These are phyloP conservation scores for Phytophthora rubi DNA, from an alignment of 352 stramenopile species.

Conservation along the genomic window DNA sequence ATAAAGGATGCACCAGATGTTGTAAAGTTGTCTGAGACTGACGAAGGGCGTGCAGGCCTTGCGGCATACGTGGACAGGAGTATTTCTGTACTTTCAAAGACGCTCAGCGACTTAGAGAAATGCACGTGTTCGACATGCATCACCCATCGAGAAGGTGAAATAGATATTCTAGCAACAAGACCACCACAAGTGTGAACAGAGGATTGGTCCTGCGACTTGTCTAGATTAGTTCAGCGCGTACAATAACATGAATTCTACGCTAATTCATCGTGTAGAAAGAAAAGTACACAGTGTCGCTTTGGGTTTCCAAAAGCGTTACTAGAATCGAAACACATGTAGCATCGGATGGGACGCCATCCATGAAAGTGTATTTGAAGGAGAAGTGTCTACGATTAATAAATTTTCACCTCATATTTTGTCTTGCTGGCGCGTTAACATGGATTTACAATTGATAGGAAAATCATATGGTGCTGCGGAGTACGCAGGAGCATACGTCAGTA, in stretches of 20 bases:
- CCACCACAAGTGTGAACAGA: background rate
- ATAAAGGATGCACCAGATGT: conserved; percentile 6
- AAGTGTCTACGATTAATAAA: conserved; percentile 14
- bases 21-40: background rate
- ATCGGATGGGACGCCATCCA: conserved; percentile 3
- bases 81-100: conserved; percentile 10
- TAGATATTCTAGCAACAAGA: conserved; percentile 1
- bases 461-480: no score
- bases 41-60: background rate
- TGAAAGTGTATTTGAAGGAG: conserved; percentile 9
- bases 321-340: background rate
- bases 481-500: no score
- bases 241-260: conserved; percentile 1
- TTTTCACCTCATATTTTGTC: conserved; percentile 5
- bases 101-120: background rate
- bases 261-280: conserved; percentile 3
- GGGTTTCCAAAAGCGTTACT: conserved; percentile 6
- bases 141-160: background rate
- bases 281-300: background rate
- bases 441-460: no score
- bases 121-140: background rate
- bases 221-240: background rate
- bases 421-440: conserved; percentile 2
- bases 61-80: conserved; percentile 3
- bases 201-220: background rate